Base-by-base conservation (phyloP, 352 stramenopile species). In the Pythium insidiosum region DNA sequence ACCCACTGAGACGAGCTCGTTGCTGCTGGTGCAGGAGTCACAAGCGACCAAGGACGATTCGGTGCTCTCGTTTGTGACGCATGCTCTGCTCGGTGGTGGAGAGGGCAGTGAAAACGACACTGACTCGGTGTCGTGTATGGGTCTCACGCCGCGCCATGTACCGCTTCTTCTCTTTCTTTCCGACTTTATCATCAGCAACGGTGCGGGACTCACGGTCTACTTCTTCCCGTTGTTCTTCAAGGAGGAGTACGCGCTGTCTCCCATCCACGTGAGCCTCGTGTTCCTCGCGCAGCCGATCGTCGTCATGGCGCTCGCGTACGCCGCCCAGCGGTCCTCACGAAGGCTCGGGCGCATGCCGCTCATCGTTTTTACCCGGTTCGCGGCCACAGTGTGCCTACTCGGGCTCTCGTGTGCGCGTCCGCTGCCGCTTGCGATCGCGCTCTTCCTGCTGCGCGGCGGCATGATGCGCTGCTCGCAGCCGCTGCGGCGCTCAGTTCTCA, bases 151-250 rank as follows among this genome's bases (percentile, higher is more conserved):
- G 0, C 53, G 63, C 1, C 66, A 86, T 40, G 70, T 87, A 12
- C 77, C 74, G 4, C 70, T 58, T 23, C 24, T 90, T 21, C 56
- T 90, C 25, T 84, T 88, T 39, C 33, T 58, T 11, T 73, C 73
- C 24, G 73, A 84, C 45, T 86, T 90, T 30, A 58, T 90, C 43
- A 61, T 85, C 43, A 80, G 69, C 62, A 84, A 79, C 37, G 74
- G 66, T 23, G 61, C 61, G 2, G 77, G 77, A 11, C 62, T 90
- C 41, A 68, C 72, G 26, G 55, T 67, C 23, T 71, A 63, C 25
- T 81, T 81, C 28, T 73, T 88, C 46, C 66, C 74, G 24, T 56
- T 90, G 5, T 88, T 86, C 52, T 79, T 90, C 43, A 52, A 60
- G 38, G 55, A 65, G 2, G 70, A 90, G 29, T 83, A 73, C 23